phyloP scores from a whole-genome alignment of 305 asterid genomes.

The Fraxinus sp. region DNA sequence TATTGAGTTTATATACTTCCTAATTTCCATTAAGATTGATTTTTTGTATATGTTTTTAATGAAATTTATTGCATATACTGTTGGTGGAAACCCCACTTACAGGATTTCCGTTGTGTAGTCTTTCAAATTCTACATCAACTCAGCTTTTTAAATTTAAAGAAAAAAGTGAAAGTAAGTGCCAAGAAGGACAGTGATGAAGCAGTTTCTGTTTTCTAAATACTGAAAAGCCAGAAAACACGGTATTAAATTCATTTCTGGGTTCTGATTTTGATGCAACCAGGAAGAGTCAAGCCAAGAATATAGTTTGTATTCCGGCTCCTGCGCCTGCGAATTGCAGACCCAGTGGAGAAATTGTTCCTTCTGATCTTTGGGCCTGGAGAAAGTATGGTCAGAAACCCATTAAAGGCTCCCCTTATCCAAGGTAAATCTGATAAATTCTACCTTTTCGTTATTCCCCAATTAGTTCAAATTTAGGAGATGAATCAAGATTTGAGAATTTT shows the following conservation, averaged over 20 bases:
- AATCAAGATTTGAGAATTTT: too few relatives aligned
- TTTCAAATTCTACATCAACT: constrained; percentile 32
- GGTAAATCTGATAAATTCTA: too few relatives aligned
- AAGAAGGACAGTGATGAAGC: too few relatives aligned
- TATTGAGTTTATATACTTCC: too few relatives aligned
- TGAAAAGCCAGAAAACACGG: too few relatives aligned
- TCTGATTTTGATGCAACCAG: constrained; percentile 34
- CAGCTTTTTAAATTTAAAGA: constrained; percentile 30
- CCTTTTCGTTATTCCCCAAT: too few relatives aligned
- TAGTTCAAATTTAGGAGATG: too few relatives aligned
- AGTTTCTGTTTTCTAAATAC: too few relatives aligned
- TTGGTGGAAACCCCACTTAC: constrained; percentile 15
- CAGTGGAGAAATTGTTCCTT: constrained; percentile 76
- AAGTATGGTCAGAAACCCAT: constrained; percentile 69
- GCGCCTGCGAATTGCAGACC: constrained; percentile 71
- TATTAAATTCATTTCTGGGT: neutral
- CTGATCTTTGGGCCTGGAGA: constrained; percentile 72
- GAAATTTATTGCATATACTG: too few relatives aligned
- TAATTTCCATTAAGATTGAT: too few relatives aligned
- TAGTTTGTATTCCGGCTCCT: constrained; percentile 81
- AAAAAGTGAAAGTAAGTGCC: neutral
- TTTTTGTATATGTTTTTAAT: too few relatives aligned
- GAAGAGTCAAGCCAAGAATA: constrained; percentile 79
- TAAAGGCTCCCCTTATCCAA: constrained; percentile 57
- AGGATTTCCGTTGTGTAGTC: constrained; percentile 22